phyloP scores from a whole-genome alignment of 2,329 filamentous ascomycete genomes.

The Coleophoma cylindrospora region DNA sequence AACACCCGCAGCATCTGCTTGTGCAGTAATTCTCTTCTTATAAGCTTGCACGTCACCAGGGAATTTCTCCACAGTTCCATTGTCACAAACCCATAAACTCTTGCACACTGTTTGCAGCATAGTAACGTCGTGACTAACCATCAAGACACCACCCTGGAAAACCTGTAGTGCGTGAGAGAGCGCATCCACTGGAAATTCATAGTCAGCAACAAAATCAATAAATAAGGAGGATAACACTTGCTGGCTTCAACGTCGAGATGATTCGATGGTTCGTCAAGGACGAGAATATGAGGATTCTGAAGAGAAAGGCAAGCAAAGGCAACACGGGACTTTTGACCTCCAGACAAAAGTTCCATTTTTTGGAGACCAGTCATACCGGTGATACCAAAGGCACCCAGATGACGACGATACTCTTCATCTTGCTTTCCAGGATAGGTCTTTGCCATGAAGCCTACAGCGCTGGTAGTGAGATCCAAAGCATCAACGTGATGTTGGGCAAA shows the following conservation, averaged over 20 bases:
- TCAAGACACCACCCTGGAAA: slow-evolving; percentile 92
- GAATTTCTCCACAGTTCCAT: slow-evolving; percentile 93
- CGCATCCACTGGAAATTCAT: slow-evolving; percentile 67
- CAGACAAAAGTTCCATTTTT: slow-evolving; percentile 89
- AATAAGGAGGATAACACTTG: neutral
- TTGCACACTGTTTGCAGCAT: slow-evolving; percentile 97
- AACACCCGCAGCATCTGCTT: slow-evolving; percentile 84
- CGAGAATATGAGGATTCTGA: slow-evolving; percentile 92
- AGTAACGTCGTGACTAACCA: slow-evolving; percentile 98
- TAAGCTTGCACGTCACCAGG: slow-evolving; percentile 92
- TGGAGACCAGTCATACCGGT: slow-evolving; percentile 96
- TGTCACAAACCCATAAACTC: slow-evolving; percentile 93
- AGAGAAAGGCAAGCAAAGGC: slow-evolving; percentile 95
- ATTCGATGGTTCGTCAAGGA: slow-evolving; percentile 97
- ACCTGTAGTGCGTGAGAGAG: slow-evolving; percentile 75
- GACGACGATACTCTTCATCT: slow-evolving; percentile 94
- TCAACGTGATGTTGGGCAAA: slow-evolving; percentile 99
- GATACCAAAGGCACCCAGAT: slow-evolving; percentile 83
- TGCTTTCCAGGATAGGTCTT: slow-evolving; percentile 84
- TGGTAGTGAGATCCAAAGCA: slow-evolving; percentile 82
- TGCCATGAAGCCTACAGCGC: slow-evolving; percentile 94
- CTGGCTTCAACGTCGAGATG: slow-evolving; percentile 93
- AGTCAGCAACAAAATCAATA: neutral
- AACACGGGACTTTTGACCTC: slow-evolving; percentile 97
- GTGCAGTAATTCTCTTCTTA: slow-evolving; percentile 91